Conservation (phyloP, 164 flowering plant genomes). For the Magnolia kwangsiensis region DNA sequence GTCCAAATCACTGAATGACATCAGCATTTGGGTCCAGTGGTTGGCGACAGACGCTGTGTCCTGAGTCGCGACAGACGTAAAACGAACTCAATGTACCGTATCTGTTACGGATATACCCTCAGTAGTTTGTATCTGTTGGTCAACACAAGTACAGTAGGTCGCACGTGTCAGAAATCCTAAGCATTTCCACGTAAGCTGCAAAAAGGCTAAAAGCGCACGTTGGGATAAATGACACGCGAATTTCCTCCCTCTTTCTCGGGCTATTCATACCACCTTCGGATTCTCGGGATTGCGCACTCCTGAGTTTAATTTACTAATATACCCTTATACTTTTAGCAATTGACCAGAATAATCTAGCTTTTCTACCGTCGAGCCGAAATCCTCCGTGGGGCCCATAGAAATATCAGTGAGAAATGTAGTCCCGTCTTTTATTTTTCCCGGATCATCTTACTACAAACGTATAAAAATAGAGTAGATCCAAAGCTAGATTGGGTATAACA, state of each 20-base stretch:
- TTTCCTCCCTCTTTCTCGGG: not conserved
- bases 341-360: too few species aligned
- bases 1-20: too few species aligned
- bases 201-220: not conserved
- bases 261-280: not conserved
- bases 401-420: too few species aligned
- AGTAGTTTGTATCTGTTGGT: not conserved
- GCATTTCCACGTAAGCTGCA: not conserved
- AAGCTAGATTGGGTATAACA: too few species aligned
- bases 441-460: not conserved
- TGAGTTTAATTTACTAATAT: not conserved
- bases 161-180: not conserved
- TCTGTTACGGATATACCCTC: too few species aligned
- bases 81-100: too few species aligned
- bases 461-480: too few species aligned
- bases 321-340: not conserved
- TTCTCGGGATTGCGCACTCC: not conserved
- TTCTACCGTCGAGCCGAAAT: too few species aligned
- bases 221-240: not conserved
- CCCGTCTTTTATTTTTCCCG: not conserved
- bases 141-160: not conserved
- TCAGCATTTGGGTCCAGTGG: too few species aligned
- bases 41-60: too few species aligned
- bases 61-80: too few species aligned
- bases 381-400: too few species aligned